phyloP scores from a whole-genome alignment of 1,139 yeast genomes.

The Taphrina betulina region DNA sequence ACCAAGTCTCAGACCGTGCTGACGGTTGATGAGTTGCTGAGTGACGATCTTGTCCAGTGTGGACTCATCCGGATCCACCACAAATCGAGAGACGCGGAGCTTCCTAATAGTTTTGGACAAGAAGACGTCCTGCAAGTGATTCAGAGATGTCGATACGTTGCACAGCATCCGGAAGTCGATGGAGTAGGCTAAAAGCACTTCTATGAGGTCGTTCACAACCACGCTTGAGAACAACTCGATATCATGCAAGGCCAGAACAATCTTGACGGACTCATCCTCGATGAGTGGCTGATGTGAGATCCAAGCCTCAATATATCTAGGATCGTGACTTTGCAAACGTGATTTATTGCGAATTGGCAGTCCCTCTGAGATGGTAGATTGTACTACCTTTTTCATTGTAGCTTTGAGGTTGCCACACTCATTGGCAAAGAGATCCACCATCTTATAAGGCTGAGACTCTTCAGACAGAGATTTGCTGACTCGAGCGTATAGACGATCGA shows the following conservation, averaged over 20 bases:
- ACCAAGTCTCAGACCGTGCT: conserved; percentile 9
- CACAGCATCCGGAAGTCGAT: conserved; percentile 9
- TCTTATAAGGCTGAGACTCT: background rate
- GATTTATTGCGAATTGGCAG: conserved; percentile 4
- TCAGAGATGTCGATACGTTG: conserved; percentile 17
- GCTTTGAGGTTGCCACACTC: conserved; percentile 13
- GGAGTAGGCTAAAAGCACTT: background rate
- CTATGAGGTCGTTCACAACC: conserved; percentile 9
- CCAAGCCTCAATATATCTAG: conserved; percentile 18
- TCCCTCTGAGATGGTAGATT: conserved; percentile 1
- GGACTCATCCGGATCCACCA: conserved; percentile 6
- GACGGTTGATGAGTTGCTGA: background rate
- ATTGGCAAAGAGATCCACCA: conserved; percentile 6
- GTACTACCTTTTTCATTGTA: conserved; percentile 13
- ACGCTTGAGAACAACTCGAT: conserved; percentile 2
- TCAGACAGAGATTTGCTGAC: background rate
- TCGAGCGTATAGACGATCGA: conserved; percentile 1
- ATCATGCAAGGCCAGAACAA: conserved; percentile 4
- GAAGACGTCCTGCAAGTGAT: conserved; percentile 8
- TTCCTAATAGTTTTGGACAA: conserved; percentile 4
- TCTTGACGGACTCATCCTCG: background rate
- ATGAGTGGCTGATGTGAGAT: background rate
- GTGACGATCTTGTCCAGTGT: conserved; percentile 10
- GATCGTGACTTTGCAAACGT: conserved; percentile 13
- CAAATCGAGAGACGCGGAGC: background rate